Evolutionary conservation across 441 rosid genomes (phyloP).

Genomic region (Gossypium laxum): DNA sequence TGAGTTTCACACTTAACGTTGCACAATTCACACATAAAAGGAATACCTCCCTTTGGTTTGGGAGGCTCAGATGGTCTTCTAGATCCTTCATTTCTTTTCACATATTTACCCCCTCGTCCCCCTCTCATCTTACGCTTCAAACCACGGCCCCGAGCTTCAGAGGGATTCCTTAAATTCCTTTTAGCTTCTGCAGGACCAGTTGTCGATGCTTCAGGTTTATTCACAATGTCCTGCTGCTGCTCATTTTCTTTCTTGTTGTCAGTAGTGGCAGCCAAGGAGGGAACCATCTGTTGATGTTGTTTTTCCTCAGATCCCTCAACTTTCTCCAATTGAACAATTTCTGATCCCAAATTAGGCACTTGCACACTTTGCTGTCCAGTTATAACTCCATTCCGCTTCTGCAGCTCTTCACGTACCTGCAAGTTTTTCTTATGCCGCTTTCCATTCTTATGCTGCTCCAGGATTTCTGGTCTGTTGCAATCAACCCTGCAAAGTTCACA

Average conservation of each 20-base stretch:
- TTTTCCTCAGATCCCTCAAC: conserved; percentile 13
- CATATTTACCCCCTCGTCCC: conserved; percentile 20
- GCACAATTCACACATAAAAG: conserved; percentile 29
- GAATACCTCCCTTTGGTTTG: conserved; percentile 21
- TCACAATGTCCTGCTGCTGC: conserved; percentile 9
- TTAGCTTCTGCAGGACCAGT: conserved; percentile 15
- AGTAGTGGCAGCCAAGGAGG: conserved; percentile 6
- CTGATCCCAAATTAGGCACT: conserved; percentile 9
- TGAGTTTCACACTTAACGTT: conserved; percentile 29
- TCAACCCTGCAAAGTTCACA: conserved; percentile 35
- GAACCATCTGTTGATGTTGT: not conserved
- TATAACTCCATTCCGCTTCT: conserved; percentile 15
- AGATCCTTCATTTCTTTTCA: conserved; percentile 22
- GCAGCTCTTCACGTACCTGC: conserved; percentile 15
- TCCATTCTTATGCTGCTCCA: conserved; percentile 33
- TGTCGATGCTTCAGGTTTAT: conserved; percentile 5
- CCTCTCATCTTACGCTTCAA: conserved; percentile 25
- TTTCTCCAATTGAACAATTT: conserved; percentile 10
- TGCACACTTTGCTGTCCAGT: conserved; percentile 19
- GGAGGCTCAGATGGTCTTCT: conserved; percentile 21
- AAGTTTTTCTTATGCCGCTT: conserved; percentile 28
- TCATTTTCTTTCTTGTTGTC: conserved; percentile 14
- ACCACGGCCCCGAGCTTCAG: conserved; percentile 15
- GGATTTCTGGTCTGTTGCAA: conserved; percentile 24
- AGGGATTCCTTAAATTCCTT: conserved; percentile 15